Evolutionary conservation across 2,329 filamentous ascomycete genomes (phyloP).

Genomic region (Colletotrichum karsti): DNA sequence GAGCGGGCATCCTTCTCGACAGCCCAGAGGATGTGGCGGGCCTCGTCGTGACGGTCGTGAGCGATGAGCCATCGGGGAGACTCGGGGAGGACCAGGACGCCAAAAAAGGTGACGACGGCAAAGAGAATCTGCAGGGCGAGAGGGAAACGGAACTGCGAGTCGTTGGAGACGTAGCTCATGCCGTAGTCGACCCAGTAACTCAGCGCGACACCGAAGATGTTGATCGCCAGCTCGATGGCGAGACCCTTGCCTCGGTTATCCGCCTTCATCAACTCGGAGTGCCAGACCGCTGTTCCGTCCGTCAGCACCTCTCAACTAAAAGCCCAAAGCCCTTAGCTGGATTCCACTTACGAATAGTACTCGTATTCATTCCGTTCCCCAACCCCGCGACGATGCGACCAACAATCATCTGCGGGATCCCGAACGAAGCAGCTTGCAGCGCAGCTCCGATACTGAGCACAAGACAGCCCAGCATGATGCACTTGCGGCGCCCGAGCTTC

Average conservation of each 20-base stretch:
- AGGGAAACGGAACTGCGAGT: slow-evolving; percentile 53
- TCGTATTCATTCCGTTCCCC: slow-evolving; percentile 56
- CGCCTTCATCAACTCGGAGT: slow-evolving; percentile 51
- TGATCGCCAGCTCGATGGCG: slow-evolving; percentile 44
- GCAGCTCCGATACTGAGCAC: slow-evolving; percentile 52
- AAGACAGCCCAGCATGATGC: slow-evolving; percentile 48
- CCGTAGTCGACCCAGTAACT: slow-evolving; percentile 48
- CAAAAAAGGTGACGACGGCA: slow-evolving; percentile 42
- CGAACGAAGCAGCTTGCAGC: slow-evolving; percentile 51
- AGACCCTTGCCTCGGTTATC: slow-evolving; percentile 44
- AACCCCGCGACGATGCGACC: slow-evolving; percentile 53
- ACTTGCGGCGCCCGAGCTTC: slow-evolving; percentile 49
- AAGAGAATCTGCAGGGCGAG: slow-evolving; percentile 54
- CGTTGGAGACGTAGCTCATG: slow-evolving; percentile 43
- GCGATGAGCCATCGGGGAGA: slow-evolving; percentile 55
- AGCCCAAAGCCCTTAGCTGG: rapidly evolving
- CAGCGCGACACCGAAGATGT: slow-evolving; percentile 46
- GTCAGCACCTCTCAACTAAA: neutral
- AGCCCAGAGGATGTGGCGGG: slow-evolving; percentile 42
- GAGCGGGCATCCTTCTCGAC: slow-evolving; percentile 37
- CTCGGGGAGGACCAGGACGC: slow-evolving; percentile 48
- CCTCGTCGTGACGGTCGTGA: slow-evolving; percentile 56
- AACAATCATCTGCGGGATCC: slow-evolving; percentile 51
- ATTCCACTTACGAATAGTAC: slow-evolving; percentile 47
- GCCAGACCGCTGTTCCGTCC: slow-evolving; percentile 44